Evolutionary conservation across 2,329 filamentous ascomycete genomes (phyloP).

Genomic region (Penicillium expansum): DNA sequence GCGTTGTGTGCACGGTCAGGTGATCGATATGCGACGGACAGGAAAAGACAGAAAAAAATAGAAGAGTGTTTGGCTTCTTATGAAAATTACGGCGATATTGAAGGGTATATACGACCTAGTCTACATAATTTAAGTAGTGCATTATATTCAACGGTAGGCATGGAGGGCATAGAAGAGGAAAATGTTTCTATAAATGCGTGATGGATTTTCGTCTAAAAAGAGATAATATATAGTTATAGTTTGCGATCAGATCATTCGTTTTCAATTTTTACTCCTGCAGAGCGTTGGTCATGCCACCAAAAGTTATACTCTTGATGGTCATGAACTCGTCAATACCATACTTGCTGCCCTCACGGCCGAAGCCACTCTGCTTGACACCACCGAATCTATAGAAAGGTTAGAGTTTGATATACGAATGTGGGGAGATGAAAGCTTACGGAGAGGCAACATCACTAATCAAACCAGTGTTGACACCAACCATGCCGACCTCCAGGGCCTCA

Average conservation of each 20-base stretch:
- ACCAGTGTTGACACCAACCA: constrained; percentile 69
- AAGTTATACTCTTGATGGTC: constrained; percentile 66
- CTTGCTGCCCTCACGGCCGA: constrained; percentile 73
- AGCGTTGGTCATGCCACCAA: constrained; percentile 61
- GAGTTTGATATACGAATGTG: background rate
- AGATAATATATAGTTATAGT: background rate
- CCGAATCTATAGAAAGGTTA: constrained; percentile 57
- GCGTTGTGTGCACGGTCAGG: background rate
- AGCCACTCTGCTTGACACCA: constrained; percentile 78
- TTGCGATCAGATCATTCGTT: background rate
- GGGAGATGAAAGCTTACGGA: constrained; percentile 39
- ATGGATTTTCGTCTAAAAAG: background rate
- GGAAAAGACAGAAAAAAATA: too few species aligned
- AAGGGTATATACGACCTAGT: background rate
- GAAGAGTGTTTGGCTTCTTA: background rate
- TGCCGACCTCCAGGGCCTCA: constrained; percentile 54
- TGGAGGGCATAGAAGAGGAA: background rate
- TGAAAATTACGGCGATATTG: background rate
- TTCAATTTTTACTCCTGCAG: constrained; percentile 45
- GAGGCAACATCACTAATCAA: constrained; percentile 54
- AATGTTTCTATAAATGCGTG: background rate
- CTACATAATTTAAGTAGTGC: background rate
- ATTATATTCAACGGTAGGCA: background rate
- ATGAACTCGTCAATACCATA: constrained; percentile 77
- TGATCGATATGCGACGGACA: background rate